A percentile compares a stretch with the other conserved stretches of the same genome.
Conservation (phyloP, 306 rosid species). For the Pyrus pyrifolia region DNA sequence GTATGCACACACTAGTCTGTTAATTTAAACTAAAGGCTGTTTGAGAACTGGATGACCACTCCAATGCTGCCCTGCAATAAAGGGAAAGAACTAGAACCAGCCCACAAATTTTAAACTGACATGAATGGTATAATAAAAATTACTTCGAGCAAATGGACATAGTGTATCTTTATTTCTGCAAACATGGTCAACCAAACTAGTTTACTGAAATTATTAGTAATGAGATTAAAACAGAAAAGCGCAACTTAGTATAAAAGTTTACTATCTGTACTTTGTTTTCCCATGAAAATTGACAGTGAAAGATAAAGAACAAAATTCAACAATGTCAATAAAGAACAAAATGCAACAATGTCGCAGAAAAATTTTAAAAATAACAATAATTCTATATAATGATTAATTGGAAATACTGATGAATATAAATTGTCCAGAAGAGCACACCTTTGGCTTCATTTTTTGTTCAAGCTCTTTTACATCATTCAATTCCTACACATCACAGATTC, state of each 20-base stretch:
- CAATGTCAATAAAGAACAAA: not conserved
- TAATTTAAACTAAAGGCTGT: not conserved
- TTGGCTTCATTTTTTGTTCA: slow-evolving; percentile 88
- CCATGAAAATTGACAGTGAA: not conserved
- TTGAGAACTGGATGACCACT: not conserved
- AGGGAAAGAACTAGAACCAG: not conserved
- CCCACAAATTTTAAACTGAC: not conserved
- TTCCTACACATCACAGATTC: slow-evolving; percentile 55
- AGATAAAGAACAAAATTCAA: not conserved
- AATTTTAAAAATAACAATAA: not conserved
- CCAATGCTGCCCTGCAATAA: not conserved
- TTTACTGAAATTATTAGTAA: not conserved
- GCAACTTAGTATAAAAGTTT: not conserved
- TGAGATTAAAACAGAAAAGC: not conserved
- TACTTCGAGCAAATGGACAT: not conserved
- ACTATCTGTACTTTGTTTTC: not conserved
- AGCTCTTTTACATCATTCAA: slow-evolving; percentile 70
- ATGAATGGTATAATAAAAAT: not conserved
- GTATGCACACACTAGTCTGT: not conserved
- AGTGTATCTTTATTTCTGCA: not conserved
- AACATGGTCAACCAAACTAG: not conserved
- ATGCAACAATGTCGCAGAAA: not conserved
- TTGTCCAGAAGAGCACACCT: slow-evolving; percentile 42
- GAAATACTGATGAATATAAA: slow-evolving; percentile 4
- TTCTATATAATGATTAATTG: slow-evolving; percentile 2